These are phyloP conservation scores for Dactylis glomerata DNA, from an alignment of 176 grass and related monocot species.

Conservation along the genomic window DNA sequence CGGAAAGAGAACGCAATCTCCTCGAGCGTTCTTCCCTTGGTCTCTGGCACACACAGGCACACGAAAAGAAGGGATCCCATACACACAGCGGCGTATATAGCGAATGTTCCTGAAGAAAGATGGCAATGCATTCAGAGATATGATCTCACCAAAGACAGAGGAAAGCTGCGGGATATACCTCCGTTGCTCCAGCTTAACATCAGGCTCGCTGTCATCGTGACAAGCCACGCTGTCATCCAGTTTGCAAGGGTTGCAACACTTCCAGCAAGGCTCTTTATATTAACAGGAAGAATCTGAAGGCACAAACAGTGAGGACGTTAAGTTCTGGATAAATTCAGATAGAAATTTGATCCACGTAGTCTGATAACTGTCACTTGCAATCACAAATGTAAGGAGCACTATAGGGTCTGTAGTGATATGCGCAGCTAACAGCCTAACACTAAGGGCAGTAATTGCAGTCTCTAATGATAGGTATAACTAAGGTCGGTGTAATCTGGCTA, in stretches of 20 bases:
- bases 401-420: background rate
- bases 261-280: slow-evolving; percentile 94
- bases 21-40: slow-evolving; percentile 52
- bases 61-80: slow-evolving; percentile 47
- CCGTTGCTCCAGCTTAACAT: slow-evolving; percentile 89
- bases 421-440: background rate
- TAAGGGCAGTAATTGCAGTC: background rate
- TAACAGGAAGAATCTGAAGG: slow-evolving; percentile 66
- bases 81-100: slow-evolving; percentile 31
- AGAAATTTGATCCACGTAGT: background rate
- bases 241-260: slow-evolving; percentile 90
- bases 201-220: slow-evolving; percentile 92
- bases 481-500: background rate
- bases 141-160: background rate
- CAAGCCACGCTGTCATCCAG: slow-evolving; percentile 75
- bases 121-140: background rate
- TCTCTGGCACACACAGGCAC: slow-evolving; percentile 61
- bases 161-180: slow-evolving; percentile 35
- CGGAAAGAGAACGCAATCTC: slow-evolving; percentile 61
- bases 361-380: background rate
- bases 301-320: background rate
- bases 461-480: background rate
- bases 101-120: slow-evolving; percentile 55
- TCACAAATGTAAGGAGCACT: background rate
- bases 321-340: background rate